Percentiles rank a stretch among this genome's conserved stretches.
Conservation (phyloP, 129 eudicot species). For the Artemisia tridentata region DNA sequence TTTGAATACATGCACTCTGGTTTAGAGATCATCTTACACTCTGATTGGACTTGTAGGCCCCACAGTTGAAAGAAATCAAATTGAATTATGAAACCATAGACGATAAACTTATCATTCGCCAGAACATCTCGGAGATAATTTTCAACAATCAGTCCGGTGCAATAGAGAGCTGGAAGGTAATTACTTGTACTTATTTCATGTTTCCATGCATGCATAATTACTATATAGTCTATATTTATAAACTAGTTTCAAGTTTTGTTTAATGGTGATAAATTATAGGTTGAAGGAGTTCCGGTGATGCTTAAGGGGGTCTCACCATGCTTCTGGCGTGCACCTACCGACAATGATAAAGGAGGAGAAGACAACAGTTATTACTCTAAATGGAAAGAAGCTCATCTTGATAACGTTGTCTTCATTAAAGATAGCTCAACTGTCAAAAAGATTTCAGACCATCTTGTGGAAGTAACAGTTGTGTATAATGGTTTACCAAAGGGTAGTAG, state of each 20-base stretch:
- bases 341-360: slow-evolving; percentile 96
- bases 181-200: slow-evolving; percentile 22
- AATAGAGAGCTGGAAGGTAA: slow-evolving; percentile 92
- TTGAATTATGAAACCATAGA: slow-evolving; percentile 46
- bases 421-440: slow-evolving; percentile 51
- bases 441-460: slow-evolving; percentile 47
- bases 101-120: slow-evolving; percentile 48
- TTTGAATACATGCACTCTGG: not conserved
- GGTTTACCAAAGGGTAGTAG: slow-evolving; percentile 36
- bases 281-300: slow-evolving; percentile 68
- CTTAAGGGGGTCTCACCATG: slow-evolving; percentile 71
- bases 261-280: slow-evolving; percentile 40
- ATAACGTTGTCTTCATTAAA: slow-evolving; percentile 40
- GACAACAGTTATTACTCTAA: slow-evolving; percentile 52
- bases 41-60: slow-evolving; percentile 45
- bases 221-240: too few species aligned
- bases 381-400: slow-evolving; percentile 80
- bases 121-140: slow-evolving; percentile 55
- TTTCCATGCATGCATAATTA: not conserved
- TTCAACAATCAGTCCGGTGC: slow-evolving; percentile 61
- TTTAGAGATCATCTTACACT: slow-evolving; percentile 14
- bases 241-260: slow-evolving; percentile 6
- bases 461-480: slow-evolving; percentile 41
- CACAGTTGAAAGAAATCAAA: slow-evolving; percentile 30
- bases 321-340: slow-evolving; percentile 97